These are phyloP conservation scores for Suillus brevipes DNA, from an alignment of 768 basidiomycete species.

Conservation along the genomic window DNA sequence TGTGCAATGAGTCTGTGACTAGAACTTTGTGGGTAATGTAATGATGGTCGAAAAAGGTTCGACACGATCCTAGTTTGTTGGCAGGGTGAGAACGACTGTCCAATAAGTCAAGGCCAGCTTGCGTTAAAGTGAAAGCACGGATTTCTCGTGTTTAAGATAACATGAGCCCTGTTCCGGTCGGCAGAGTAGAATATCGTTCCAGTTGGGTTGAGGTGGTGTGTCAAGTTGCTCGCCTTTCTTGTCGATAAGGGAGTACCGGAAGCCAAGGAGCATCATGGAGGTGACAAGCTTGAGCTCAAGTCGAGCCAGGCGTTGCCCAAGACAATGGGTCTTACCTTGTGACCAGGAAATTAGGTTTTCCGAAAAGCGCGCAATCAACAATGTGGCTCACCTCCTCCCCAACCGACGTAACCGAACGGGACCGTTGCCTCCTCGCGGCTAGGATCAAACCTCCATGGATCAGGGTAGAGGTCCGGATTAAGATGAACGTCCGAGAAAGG, in stretches of 20 bases:
- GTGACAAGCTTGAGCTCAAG: conserved; percentile 71
- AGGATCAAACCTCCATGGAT: conserved; percentile 81
- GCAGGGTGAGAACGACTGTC: conserved; percentile 9
- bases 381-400: conserved; percentile 68
- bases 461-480: conserved; percentile 66
- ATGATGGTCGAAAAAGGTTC: conserved; percentile 9
- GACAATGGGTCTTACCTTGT: conserved; percentile 66
- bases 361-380: conserved; percentile 20
- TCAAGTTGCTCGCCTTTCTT: conserved; percentile 44
- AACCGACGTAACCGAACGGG: conserved; percentile 68
- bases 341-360: conserved; percentile 12
- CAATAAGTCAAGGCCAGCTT: conserved; percentile 28
- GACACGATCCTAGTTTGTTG: conserved; percentile 12
- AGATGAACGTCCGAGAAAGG: conserved; percentile 82
- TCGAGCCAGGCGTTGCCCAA: conserved; percentile 74
- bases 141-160: conserved; percentile 46
- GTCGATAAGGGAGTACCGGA: conserved; percentile 60
- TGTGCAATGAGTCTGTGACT: background rate
- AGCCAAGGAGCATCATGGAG: conserved; percentile 66
- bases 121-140: conserved; percentile 16
- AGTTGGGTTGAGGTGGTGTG: conserved; percentile 62
- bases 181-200: conserved; percentile 76
- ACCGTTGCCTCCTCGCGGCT: conserved; percentile 46
- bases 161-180: conserved; percentile 58
- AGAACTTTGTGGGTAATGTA: background rate